These are phyloP conservation scores for Triticum dicoccoides DNA, from an alignment of 176 grass and related monocot genomes.

Conservation along the genomic window DNA sequence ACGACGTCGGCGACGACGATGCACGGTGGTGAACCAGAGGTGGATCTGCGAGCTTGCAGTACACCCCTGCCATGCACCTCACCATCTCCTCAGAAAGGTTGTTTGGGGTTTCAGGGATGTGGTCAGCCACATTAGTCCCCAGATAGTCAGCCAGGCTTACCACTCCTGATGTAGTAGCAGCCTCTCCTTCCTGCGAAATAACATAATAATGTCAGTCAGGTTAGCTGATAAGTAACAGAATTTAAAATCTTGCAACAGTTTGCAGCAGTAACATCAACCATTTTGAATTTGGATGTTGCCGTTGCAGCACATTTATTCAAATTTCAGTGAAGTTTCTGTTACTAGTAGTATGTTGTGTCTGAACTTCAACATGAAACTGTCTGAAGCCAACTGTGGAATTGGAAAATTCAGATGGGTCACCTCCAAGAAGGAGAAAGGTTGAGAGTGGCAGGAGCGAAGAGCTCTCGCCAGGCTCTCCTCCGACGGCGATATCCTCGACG, in stretches of 20 bases:
- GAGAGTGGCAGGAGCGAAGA: conserved; percentile 75
- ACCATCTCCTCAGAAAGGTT: conserved; percentile 95
- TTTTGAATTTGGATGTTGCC: neutral
- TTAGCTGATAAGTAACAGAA: neutral
- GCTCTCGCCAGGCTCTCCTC: conserved; percentile 85
- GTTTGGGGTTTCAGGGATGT: conserved; percentile 86
- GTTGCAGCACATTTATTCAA: neutral
- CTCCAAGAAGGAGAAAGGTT: conserved; percentile 84
- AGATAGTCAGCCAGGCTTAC: conserved; percentile 95
- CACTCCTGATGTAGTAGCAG: conserved; percentile 47
- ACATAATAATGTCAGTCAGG: neutral
- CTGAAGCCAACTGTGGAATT: neutral
- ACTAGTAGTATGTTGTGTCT: neutral
- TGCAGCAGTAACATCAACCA: neutral
- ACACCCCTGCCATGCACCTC: conserved; percentile 81
- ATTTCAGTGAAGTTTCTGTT: neutral
- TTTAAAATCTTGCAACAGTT: neutral
- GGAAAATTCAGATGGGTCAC: conserved; percentile 22
- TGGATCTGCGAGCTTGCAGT: conserved; percentile 83
- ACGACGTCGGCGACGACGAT: conserved; percentile 65
- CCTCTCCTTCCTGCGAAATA: conserved; percentile 49
- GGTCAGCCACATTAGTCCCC: conserved; percentile 72
- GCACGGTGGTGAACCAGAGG: conserved; percentile 63
- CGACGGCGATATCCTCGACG: conserved; percentile 69
- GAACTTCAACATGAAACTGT: neutral